Base-by-base conservation (phyloP, 352 stramenopile species). In the Phytophthora tentaculata region DNA sequence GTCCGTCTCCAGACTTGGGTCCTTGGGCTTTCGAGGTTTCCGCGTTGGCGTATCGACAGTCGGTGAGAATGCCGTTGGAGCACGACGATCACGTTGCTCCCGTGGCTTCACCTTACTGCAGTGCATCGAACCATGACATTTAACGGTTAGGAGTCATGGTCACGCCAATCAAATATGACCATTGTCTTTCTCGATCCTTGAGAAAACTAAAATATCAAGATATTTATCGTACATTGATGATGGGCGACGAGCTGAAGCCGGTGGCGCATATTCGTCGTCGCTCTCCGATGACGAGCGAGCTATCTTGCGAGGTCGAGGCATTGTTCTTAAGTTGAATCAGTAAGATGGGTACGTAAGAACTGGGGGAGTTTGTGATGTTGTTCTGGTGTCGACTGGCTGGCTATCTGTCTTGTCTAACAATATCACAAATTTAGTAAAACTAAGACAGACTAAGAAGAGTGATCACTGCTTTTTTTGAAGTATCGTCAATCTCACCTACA, bases 231-330 rank as follows among this genome's bases (percentile, higher is more conserved):
- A 80, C 73, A 74, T 68, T 74, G 63, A 55, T 74, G 63, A 55
- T 60, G 60, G 58, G n/a, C 69, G 64, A 37, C 73, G 69, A 60
- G 50, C 64, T 7, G 68, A 72, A 53, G 64, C 60, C 17, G 73
- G 49, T 58, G 73, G 72, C 22, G 56, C 51, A 57, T 69, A 76
- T 22, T 22, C 51, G 51, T 73, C 62, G n/a, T 76, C 63, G 20
- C 58, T 67, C 22, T 71, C 53, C 28, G 64, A 67, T 37, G 69
- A 67, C 29, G 57, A 54, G 8, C 56, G 59, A 59, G 59, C 45
- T 71, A 72, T 77, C 69, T 80, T 80, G 44, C 57, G 67, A 43
- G 39, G 58, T 17, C 63, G 59, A 56, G 73, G 41, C 69, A 80
- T 80, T 63, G 19, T 51, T 56, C 35, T 56, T 26, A 28, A 69